Evolutionary conservation across 1,284 basidiomycete species (phyloP).

Genomic region (Marasmius sp.): DNA sequence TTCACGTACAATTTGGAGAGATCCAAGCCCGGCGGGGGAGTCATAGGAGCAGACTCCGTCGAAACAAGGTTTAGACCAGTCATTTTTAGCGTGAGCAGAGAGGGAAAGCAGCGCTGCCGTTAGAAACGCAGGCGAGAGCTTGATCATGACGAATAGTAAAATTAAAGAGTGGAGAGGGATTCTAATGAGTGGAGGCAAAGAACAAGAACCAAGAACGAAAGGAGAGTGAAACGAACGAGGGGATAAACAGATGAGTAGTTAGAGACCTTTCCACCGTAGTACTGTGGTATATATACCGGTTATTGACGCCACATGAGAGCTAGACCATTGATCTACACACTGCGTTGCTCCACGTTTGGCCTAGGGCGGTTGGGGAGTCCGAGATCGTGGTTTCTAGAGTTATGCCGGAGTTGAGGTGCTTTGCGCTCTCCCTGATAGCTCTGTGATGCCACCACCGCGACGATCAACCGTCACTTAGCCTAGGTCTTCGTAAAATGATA

Average conservation of each 20-base stretch:
- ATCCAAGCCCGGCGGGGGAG: conserved; percentile 10
- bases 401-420: too few relatives aligned
- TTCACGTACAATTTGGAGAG: conserved; percentile 12
- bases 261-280: too few relatives aligned
- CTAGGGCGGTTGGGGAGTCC: too few relatives aligned
- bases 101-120: background rate
- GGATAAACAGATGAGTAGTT: background rate
- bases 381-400: too few relatives aligned
- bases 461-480: too few relatives aligned
- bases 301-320: too few relatives aligned
- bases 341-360: too few relatives aligned
- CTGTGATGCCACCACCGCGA: too few relatives aligned
- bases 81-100: conserved; percentile 10
- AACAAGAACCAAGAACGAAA: background rate
- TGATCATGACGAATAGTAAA: background rate
- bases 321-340: too few relatives aligned
- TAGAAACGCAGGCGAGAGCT: conserved; percentile 5
- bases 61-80: conserved; percentile 15
- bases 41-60: conserved; percentile 15
- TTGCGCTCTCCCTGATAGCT: too few relatives aligned
- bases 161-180: background rate
- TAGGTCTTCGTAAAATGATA: too few relatives aligned
- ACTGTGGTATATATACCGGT: too few relatives aligned
- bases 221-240: background rate
- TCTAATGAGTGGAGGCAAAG: background rate